Conservation (phyloP, 352 stramenopile genomes). For the Phytophthora sansomeana region DNA sequence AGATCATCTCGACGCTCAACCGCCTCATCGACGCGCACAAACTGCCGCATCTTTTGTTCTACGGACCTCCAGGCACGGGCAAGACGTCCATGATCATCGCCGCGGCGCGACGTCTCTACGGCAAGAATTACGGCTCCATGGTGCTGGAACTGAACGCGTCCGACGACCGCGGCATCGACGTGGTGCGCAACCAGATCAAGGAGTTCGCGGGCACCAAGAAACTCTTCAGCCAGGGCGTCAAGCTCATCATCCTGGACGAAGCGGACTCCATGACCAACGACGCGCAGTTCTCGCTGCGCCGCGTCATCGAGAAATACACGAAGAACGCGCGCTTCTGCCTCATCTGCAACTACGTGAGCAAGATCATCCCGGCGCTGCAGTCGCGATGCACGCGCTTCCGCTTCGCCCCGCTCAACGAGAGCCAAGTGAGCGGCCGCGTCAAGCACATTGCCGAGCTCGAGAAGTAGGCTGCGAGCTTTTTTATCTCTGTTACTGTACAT, state of each 20-base stretch:
- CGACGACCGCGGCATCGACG: constrained; percentile 97
- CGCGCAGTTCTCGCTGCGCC: constrained; percentile 96
- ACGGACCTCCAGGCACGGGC: constrained; percentile 96
- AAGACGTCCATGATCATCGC: constrained; percentile 99
- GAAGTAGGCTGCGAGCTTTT: constrained; percentile 53
- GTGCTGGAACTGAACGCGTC: constrained; percentile 98
- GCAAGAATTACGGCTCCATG: constrained; percentile 95
- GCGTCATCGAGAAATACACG: constrained; percentile 98
- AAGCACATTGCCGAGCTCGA: constrained; percentile 86
- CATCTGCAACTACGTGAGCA: constrained; percentile 99
- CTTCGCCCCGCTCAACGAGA: constrained; percentile 78
- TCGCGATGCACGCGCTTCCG: constrained; percentile 95
- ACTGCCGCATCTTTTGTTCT: constrained; percentile 97
- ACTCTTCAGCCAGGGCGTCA: constrained; percentile 95
- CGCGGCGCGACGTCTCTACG: constrained; percentile 95
- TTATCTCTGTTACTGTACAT: background rate
- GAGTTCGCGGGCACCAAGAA: constrained; percentile 98
- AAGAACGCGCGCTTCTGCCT: constrained; percentile 98
- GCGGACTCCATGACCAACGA: constrained; percentile 98
- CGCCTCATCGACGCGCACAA: constrained; percentile 96
- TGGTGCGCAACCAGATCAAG: constrained; percentile 98
- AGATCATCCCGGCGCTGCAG: constrained; percentile 98
- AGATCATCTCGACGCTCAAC: constrained; percentile 97
- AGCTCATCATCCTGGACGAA: constrained; percentile 99
- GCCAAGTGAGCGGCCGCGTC: constrained; percentile 80